phyloP scores from a whole-genome alignment of 2,329 filamentous ascomycete genomes.

The Talaromyces albobiverticillius region DNA sequence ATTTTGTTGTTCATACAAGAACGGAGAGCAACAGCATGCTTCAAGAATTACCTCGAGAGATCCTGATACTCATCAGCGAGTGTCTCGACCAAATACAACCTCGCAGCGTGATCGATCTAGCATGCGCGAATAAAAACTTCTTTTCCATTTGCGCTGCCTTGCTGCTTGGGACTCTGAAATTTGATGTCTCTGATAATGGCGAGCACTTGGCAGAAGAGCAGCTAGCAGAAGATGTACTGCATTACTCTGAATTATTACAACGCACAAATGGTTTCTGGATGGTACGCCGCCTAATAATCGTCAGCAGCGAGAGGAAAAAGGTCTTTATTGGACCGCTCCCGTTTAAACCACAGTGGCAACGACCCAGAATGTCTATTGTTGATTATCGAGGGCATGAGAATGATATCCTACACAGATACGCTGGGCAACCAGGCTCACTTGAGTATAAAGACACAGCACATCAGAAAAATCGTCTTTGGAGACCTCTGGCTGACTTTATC shows the following conservation, averaged over 20 bases:
- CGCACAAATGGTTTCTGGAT: not conserved
- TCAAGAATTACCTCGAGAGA: not conserved
- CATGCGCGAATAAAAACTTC: not conserved
- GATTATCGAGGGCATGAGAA: not conserved
- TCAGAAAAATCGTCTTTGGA: not conserved
- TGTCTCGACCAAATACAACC: not conserved
- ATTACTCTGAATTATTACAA: not conserved
- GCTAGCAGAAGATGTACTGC: not conserved
- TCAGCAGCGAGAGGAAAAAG: not conserved
- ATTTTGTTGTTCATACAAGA: too few relatives aligned
- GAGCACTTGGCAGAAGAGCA: not conserved
- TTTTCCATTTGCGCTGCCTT: not conserved
- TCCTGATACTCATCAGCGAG: not conserved
- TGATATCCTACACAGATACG: not conserved
- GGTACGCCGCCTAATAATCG: not conserved
- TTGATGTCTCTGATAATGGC: not conserved
- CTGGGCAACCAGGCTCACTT: not conserved
- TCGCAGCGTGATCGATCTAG: not conserved
- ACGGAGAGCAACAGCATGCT: not conserved
- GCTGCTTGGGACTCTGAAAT: not conserved
- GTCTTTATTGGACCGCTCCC: not conserved
- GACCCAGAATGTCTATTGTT: not conserved
- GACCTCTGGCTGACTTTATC: not conserved
- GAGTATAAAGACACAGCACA: conserved; percentile 1
- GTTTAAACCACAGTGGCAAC: not conserved